Evolutionary conservation across 805 yeast species (phyloP), one percentile per base, ranked within the genome.

Genomic region (Metschnikowia matae): DNA sequence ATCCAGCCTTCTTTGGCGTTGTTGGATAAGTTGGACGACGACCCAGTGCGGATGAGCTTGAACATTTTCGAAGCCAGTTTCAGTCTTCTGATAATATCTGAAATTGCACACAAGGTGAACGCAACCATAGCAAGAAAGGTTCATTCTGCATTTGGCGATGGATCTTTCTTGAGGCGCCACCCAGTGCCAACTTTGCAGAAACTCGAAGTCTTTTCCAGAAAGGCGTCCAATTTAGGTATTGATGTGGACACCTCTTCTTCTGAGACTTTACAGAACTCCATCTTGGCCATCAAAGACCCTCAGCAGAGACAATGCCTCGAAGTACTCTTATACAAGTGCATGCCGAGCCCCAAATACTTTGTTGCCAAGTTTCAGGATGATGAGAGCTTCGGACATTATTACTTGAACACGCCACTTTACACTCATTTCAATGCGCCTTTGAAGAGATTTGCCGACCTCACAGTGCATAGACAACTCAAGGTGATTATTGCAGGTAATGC

Each of bases 361-460:
- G 81, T 90, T 62, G 95, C 97, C 8, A 97, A 96, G 31, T 85
- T 84, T 63, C 85, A 84, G 46, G 96, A 89, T 57, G 82, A 88
- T 2, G 92, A 85, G 56, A 82, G 79, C 53, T 81, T 79, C 63
- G 85, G 84, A 10, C 96, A 92, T 62, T 94, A 87, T 68, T 80
- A 87, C 62, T 81, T 85, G 64, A 89, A 89, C 56, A 66, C 87
- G 50, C 96, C 97, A 29, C 73, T 89, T 40, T 94, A 89, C 66
- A 89, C 98, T 0, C 97, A 92, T 68, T 91, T 91, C 73, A 86
- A 88, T n/a, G 81, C 96, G 1, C 98, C 99, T 14, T 73, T 89
- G 63, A 81, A 96, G 65, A 80, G 99, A 61, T 94, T 91, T 66
- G 90, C 96, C 1, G 99, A 94, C 66, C 77, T 89, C 46, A 81